phyloP scores from a whole-genome alignment of 371 early-diverging fungal species.

The Apophysomyces ossiformis region DNA sequence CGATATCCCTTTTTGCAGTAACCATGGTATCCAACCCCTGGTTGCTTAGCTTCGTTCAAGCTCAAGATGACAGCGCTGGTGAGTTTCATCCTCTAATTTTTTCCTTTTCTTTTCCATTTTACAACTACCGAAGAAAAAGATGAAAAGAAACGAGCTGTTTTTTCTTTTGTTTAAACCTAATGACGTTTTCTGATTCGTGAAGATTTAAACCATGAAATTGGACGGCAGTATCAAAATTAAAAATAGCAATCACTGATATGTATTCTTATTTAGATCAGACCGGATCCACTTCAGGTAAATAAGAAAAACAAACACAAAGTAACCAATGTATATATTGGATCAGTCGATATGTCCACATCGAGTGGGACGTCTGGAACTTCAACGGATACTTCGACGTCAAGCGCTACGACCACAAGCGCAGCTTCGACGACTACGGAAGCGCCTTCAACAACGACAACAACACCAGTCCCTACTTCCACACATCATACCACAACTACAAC shows the following conservation, averaged over 20 bases:
- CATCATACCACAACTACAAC: background rate
- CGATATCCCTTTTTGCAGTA: background rate
- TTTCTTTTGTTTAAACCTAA: too few species aligned
- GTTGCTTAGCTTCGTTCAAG: background rate
- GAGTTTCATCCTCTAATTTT: background rate
- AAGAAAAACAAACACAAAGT: background rate
- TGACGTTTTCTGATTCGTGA: background rate
- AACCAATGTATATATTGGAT: background rate
- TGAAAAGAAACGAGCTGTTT: background rate
- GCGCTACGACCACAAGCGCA: background rate
- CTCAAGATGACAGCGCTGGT: slow-evolving; percentile 3
- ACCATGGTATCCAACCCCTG: background rate
- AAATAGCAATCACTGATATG: background rate
- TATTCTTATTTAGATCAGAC: background rate
- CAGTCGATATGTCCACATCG: background rate
- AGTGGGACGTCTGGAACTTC: background rate
- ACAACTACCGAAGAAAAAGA: too few species aligned
- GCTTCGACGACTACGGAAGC: background rate
- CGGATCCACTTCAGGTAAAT: slow-evolving; percentile 3
- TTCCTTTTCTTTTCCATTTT: background rate
- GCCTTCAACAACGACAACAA: background rate
- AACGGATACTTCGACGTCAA: background rate
- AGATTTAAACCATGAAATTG: background rate
- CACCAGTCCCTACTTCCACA: background rate
- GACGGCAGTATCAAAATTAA: background rate